Base-by-base conservation (phyloP, 2,329 filamentous ascomycete species). In the Penicillium sumatraense region DNA sequence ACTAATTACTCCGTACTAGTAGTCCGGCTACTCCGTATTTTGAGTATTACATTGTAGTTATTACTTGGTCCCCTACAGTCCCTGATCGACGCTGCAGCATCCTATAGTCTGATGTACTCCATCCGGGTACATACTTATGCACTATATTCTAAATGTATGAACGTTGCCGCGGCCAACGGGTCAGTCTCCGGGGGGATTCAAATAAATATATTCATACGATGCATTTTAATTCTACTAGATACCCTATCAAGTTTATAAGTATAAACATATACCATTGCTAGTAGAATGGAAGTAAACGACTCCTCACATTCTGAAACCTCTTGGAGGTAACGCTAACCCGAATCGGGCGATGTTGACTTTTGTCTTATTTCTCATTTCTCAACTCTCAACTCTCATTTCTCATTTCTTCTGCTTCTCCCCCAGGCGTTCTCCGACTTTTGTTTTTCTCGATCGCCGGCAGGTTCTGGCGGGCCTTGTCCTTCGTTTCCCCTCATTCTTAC, bases 311-410 rank as follows among this genome's bases (percentile, higher is more conserved):
- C 49, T 51, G 49, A 44, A 51, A 51, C 49, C 44, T 48, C 53
- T 53, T 56, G 35, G 54, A 59, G 51, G 40, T 57, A 51, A 55
- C 54, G 29, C 51, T 57, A 56, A 23, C 53, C 35, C 56, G 42
- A 26, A 59, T 57, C 51, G 41, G 51, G 57, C 23, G 8, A 29
- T 59, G 57, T 59, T 59, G 57, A 52, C 53, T 57, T 57, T 54
- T 44, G 51, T 57, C 42, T 54, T 51, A 50, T 51, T 50, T 58
- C 47, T 35, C 46, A 20, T 42, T 42, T 42, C 18, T 20, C 38
- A 10, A 4, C 27, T 49, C 29, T 33, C 49, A 41, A 41, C 57
- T 49, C 31, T 55, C 54, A 54, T 41, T 53, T 54, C 29, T 38
- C 50, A 35, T 48, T 54, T 7, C 45, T 54, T 48, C 49, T 45